These are phyloP conservation scores for Yamadazyma triangularis DNA, from an alignment of 1,139 yeast species.

Conservation along the genomic window DNA sequence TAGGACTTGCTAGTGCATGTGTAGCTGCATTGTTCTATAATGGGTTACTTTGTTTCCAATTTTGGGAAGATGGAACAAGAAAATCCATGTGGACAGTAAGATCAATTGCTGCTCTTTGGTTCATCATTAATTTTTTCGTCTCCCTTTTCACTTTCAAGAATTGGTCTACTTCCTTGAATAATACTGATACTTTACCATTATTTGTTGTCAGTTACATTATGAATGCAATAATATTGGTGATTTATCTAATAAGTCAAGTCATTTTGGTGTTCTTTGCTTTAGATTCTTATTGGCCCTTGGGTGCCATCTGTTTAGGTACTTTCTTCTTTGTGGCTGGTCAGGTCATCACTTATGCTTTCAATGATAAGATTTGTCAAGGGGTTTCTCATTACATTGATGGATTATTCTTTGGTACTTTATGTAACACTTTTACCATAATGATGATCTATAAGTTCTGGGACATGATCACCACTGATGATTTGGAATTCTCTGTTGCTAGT, in stretches of 20 bases:
- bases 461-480: constrained; percentile 91
- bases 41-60: constrained; percentile 78
- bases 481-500: constrained; percentile 77
- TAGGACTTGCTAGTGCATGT: constrained; percentile 67
- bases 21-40: constrained; percentile 66
- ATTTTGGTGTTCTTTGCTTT: constrained; percentile 64
- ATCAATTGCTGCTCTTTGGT: constrained; percentile 45
- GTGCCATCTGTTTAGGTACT: constrained; percentile 66
- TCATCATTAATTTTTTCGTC: constrained; percentile 61
- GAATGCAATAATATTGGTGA: constrained; percentile 60
- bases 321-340: constrained; percentile 82
- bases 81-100: constrained; percentile 58
- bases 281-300: constrained; percentile 81
- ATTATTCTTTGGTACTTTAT: constrained; percentile 72
- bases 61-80: constrained; percentile 90
- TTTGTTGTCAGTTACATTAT: constrained; percentile 67
- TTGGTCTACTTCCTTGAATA: constrained; percentile 48
- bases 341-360: constrained; percentile 64
- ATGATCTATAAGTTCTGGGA: constrained; percentile 98
- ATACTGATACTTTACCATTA: constrained; percentile 53
- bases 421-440: constrained; percentile 81
- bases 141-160: constrained; percentile 68
- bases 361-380: constrained; percentile 59
- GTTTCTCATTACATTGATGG: constrained; percentile 90
- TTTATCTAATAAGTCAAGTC: constrained; percentile 66